Percentiles rank a stretch among this genome's conserved stretches.
Conservation (phyloP, 2,329 filamentous ascomycete genomes). For the Fusarium sp. region DNA sequence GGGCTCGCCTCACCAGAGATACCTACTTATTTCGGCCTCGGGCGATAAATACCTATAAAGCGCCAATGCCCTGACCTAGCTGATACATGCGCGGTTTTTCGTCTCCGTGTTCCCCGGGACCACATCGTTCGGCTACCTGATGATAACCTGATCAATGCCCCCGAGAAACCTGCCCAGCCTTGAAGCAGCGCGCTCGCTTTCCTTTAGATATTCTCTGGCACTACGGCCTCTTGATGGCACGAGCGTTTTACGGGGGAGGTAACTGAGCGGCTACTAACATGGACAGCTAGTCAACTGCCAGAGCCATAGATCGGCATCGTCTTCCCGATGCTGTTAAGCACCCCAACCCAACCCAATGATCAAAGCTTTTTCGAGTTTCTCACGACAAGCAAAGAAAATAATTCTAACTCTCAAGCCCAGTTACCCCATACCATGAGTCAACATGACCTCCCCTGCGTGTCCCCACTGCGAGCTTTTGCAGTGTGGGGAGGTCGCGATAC, state of each 20-base stretch:
- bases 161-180: background rate
- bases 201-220: background rate
- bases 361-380: background rate
- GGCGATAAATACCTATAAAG: background rate
- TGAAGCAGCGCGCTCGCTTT: slow-evolving; percentile 3
- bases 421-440: background rate
- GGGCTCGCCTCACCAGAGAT: background rate
- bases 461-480: background rate
- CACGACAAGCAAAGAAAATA: background rate
- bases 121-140: background rate
- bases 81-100: slow-evolving; percentile 3
- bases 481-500: slow-evolving; percentile 1
- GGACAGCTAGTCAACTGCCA: background rate
- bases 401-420: background rate
- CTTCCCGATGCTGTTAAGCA: background rate
- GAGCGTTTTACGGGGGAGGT: background rate
- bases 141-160: slow-evolving; percentile 1
- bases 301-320: background rate
- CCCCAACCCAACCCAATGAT: background rate
- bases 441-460: background rate
- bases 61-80: background rate
- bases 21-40: slow-evolving; percentile 1
- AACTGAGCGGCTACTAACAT: background rate
- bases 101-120: background rate
- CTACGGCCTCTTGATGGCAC: slow-evolving; percentile 1